Evolutionary conservation across 2,329 filamentous ascomycete genomes (phyloP), one percentile per base, ranked within the genome.

Genomic region (Fusarium anguioides): DNA sequence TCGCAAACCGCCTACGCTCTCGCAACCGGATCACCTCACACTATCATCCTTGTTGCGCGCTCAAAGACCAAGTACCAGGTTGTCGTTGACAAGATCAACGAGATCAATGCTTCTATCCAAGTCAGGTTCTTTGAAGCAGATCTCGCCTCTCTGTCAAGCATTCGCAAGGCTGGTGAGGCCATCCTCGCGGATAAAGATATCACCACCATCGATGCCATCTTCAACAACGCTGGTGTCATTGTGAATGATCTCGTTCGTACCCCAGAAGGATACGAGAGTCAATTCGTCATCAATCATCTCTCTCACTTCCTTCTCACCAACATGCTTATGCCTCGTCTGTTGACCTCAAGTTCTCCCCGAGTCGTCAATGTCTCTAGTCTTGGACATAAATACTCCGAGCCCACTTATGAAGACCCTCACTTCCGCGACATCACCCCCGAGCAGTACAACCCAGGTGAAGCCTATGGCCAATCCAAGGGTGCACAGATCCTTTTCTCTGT

Each of bases 391-490:
- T 39, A 48, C 14, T 20, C 1, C 23, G 9, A 39, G 8, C 31
- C 31, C 26, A 48, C 14, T 0, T 39, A 39, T 4, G 8, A 48
- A 1, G 7, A 48, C 17, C 45, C 45, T 1, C 31, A 48, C 5
- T 39, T 37, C 1, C 12, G 17, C 1, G 0, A 20, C 1, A 20
- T 26, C 5, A 5, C 12, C 4, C 6, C 29, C 0, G 1, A 18
- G 3, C 8, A 2, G 8, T 37, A 48, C 3, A 48, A 17, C 11
- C 31, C 31, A 1, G 21, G 21, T 4, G 31, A 20, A 14, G 31
- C n/a, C 4, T 48, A 48, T 12, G 14, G 21, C 17, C n/a, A 39
- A 17, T 26, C 23, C 0, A 48, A 48, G 17, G 45, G 31, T 8
- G 23, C 31, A 1, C 45, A 48, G 21, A 5, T 48, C 10, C 45